Conservation (phyloP, 2,329 filamentous ascomycete genomes). For the Pyrenophora seminiperda region DNA sequence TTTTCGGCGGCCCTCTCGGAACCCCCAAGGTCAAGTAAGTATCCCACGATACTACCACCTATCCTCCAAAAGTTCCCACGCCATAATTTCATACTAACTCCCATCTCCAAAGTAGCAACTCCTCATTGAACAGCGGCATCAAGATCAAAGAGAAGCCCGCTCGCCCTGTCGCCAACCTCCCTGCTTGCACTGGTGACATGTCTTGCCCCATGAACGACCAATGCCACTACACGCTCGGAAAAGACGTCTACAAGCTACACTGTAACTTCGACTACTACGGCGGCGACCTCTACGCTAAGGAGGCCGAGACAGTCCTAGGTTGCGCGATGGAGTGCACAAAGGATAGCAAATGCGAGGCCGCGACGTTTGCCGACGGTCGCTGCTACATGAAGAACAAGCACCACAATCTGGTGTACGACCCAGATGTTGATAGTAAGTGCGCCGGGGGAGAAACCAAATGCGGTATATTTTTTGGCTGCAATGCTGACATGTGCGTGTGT, state of each 20-base stretch:
- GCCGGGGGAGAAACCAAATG: too few relatives aligned
- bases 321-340: slow-evolving; percentile 8
- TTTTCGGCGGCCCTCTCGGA: slow-evolving; percentile 12
- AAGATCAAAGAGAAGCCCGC: neutral
- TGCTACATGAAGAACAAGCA: slow-evolving; percentile 16
- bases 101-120: neutral
- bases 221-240: slow-evolving; percentile 7
- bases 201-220: slow-evolving; percentile 10
- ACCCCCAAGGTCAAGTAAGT: slow-evolving; percentile 7
- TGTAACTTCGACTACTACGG: slow-evolving; percentile 20
- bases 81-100: too few relatives aligned
- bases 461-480: too few relatives aligned
- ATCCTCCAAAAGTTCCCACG: too few relatives aligned
- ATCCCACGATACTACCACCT: too few relatives aligned
- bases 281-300: slow-evolving; percentile 5
- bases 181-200: slow-evolving; percentile 4
- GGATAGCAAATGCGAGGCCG: slow-evolving; percentile 7
- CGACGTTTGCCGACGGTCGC: slow-evolving; percentile 2
- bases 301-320: neutral
- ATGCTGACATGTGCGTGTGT: too few relatives aligned
- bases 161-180: neutral
- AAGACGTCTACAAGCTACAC: slow-evolving; percentile 4
- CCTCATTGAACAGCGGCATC: slow-evolving; percentile 3
- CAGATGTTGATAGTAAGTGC: slow-evolving; percentile 6
- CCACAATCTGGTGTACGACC: slow-evolving; percentile 6